These are phyloP conservation scores for Salix koriyanagi DNA, from an alignment of 345 rosid species.

Conservation along the genomic window DNA sequence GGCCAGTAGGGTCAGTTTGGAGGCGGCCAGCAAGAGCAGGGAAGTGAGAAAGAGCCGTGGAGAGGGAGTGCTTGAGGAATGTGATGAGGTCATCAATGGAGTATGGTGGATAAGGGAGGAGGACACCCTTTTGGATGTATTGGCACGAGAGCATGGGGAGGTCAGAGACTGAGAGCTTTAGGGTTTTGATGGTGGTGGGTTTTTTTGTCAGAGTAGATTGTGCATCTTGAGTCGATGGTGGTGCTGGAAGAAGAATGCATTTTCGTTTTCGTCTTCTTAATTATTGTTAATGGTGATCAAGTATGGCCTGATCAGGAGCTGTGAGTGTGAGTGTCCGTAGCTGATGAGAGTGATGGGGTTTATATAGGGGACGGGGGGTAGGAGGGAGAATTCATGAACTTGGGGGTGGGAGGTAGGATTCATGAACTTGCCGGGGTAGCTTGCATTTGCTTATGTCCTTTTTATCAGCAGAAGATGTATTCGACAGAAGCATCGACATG, in stretches of 20 bases:
- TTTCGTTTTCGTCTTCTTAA: neutral
- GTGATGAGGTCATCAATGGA: slow-evolving; percentile 39
- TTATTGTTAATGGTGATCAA: neutral
- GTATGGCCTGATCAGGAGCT: neutral
- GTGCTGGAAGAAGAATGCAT: slow-evolving; percentile 56
- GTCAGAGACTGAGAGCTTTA: slow-evolving; percentile 86
- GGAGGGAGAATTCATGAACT: slow-evolving; percentile 52
- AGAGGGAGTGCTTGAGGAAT: slow-evolving; percentile 58
- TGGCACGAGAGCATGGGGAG: slow-evolving; percentile 97
- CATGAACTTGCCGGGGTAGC: slow-evolving; percentile 43
- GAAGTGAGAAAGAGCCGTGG: slow-evolving; percentile 65
- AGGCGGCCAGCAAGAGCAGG: slow-evolving; percentile 85
- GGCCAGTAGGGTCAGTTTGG: slow-evolving; percentile 53
- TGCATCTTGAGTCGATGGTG: slow-evolving; percentile 53
- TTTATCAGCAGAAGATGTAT: slow-evolving; percentile 4
- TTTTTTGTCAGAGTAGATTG: slow-evolving; percentile 43
- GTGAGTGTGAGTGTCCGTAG: neutral
- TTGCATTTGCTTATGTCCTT: neutral
- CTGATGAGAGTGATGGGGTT: slow-evolving; percentile 7
- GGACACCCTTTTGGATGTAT: slow-evolving; percentile 92
- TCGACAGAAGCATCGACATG: neutral
- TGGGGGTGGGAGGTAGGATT: slow-evolving; percentile 21
- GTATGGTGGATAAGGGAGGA: slow-evolving; percentile 47
- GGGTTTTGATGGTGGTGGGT: slow-evolving; percentile 30
- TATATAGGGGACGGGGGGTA: slow-evolving; percentile 35